phyloP scores from a whole-genome alignment of 345 rosid genomes.

The Citrus unshiu region DNA sequence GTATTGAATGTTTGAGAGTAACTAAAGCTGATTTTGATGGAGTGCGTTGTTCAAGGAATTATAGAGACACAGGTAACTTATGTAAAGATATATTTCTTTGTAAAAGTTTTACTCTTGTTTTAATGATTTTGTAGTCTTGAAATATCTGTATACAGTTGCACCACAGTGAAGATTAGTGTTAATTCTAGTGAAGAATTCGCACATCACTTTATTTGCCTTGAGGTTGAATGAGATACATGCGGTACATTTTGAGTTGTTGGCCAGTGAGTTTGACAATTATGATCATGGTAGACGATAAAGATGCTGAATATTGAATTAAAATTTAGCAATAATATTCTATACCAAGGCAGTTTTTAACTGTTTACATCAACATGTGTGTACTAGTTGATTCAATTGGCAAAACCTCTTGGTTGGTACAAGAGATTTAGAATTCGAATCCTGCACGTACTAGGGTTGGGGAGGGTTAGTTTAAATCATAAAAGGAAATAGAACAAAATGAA shows the following conservation, averaged over 20 bases:
- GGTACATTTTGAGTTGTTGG: not conserved
- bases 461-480: not conserved
- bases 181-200: not conserved
- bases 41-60: slow-evolving; percentile 75
- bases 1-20: not conserved
- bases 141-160: not conserved
- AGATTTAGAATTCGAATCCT: not conserved
- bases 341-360: not conserved
- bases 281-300: not conserved
- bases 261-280: not conserved
- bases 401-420: not conserved
- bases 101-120: not conserved
- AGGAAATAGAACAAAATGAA: not conserved
- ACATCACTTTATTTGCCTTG: not conserved
- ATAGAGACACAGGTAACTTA: slow-evolving; percentile 60
- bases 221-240: not conserved
- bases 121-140: not conserved
- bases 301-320: not conserved
- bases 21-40: slow-evolving; percentile 35
- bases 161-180: not conserved
- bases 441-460: not conserved
- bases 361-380: not conserved
- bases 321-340: not conserved
- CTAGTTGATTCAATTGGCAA: not conserved
- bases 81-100: not conserved